Conservation (phyloP, 306 rosid genomes). For the Sesbania bispinosa region DNA sequence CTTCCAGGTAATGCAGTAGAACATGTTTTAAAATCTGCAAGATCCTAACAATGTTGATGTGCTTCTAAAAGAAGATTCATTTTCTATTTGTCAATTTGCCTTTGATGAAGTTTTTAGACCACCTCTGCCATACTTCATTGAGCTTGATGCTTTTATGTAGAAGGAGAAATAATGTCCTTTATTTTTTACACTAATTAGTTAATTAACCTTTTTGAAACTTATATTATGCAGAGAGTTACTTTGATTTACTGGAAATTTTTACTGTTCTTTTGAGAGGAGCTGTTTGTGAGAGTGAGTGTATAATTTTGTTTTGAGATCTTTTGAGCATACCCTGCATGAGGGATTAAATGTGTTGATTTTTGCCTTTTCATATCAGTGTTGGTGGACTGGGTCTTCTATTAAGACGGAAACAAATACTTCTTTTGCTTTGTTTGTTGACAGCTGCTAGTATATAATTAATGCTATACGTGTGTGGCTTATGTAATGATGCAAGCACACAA, state of each 20-base stretch:
- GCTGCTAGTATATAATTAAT: not conserved
- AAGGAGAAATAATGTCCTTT: not conserved
- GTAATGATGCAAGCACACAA: not conserved
- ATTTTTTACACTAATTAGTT: not conserved
- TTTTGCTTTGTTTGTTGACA: slow-evolving; percentile 5
- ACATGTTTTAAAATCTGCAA: not conserved
- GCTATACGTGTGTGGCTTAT: not conserved
- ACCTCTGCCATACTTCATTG: not conserved
- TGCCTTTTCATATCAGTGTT: not conserved
- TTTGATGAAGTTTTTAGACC: not conserved
- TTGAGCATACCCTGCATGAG: not conserved
- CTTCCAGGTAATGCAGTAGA: slow-evolving; percentile 66
- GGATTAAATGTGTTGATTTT: not conserved
- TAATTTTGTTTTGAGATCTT: not conserved
- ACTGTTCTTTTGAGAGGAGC: not conserved
- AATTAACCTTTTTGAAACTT: too few species aligned
- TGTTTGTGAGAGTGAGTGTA: not conserved
- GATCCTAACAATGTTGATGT: not conserved
- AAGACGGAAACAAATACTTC: not conserved
- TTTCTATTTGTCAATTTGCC: not conserved
- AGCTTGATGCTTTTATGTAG: not conserved
- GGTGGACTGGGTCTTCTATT: slow-evolving; percentile 12
- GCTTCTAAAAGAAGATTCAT: not conserved
- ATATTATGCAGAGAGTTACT: slow-evolving; percentile 9
- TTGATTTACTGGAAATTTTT: not conserved